Evolutionary conservation across 2,329 filamentous ascomycete species (phyloP), one percentile per base, ranked within the genome.

Genomic region (Pseudogymnoascus destructans): DNA sequence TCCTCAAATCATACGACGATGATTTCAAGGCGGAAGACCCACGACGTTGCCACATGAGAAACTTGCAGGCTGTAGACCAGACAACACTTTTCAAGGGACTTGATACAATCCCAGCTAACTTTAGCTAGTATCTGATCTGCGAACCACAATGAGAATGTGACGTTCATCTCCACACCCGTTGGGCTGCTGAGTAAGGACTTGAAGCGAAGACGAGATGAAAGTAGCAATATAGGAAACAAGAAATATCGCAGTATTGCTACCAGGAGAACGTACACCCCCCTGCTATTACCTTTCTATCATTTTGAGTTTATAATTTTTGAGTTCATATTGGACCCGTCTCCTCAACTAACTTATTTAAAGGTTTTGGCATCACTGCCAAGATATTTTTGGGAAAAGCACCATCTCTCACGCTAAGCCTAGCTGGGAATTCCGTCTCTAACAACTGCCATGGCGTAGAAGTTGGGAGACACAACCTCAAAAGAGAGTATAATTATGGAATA

Each of bases 1-100:
- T 49, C 23, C 42, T 27, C 23, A n/a, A 49, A 49, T 49, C 42
- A 49, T 49, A 27, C 42, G 23, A 49, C 42, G 42, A 27, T 49
- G 42, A 49, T 49, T 27, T 27, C 17, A 46, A 49, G 42, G 23
- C 5, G 5, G 23, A 49, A 49, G 42, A 49, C 23, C 21, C 42
- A 27, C 21, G 42, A 3, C n/a, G 10, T 15, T 49, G n/a, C 42
- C 21, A 27, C 3, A 27, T 17, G n/a, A 49, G n/a, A 11, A 49
- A 27, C 13, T 49, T 49, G 42, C 4, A 27, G 9, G 11, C 42
- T 49, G 8, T 10, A 15, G 27, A 49, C 42, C 42, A 25, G 13
- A 17, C 17, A 30, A 49, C 7, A 7, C 5, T 27, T 49, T 49
- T 49, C 42, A 49, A 27, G 42, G 42, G 23, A 27, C 42, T 49